Percentiles rank a stretch among this genome's conserved stretches.
phyloP scores from a whole-genome alignment of 1,139 yeast genomes.

The Geotrichum fermentans region DNA sequence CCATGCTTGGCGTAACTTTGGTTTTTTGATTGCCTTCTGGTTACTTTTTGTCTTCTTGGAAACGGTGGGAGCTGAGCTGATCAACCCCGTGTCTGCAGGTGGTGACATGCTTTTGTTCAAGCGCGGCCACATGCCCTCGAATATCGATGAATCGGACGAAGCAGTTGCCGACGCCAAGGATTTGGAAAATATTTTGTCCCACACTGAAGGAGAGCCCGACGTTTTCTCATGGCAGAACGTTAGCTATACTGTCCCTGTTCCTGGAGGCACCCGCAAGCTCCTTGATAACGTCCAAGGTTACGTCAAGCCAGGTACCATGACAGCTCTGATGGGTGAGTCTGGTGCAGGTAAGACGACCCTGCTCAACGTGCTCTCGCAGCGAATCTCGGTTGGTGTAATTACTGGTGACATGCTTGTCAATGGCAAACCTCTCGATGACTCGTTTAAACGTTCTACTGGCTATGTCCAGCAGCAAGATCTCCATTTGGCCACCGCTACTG shows the following conservation, averaged over 20 bases:
- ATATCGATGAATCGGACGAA: constrained; percentile 41
- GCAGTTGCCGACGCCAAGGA: constrained; percentile 44
- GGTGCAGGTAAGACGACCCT: constrained; percentile 65
- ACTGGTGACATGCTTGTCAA: constrained; percentile 60
- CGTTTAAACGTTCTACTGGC: constrained; percentile 57
- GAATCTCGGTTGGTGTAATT: constrained; percentile 52
- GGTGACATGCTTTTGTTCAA: constrained; percentile 41
- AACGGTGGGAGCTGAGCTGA: constrained; percentile 37
- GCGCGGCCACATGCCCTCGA: constrained; percentile 45
- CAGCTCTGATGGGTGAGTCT: constrained; percentile 61
- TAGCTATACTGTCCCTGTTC: constrained; percentile 46
- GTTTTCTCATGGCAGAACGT: constrained; percentile 47
- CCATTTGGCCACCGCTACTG: constrained; percentile 52
- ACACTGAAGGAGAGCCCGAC: constrained; percentile 37
- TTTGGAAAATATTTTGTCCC: constrained; percentile 38
- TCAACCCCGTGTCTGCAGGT: constrained; percentile 38
- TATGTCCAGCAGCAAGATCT: constrained; percentile 62
- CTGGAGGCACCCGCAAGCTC: constrained; percentile 44
- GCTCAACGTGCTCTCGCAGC: constrained; percentile 52
- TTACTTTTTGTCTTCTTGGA: constrained; percentile 36
- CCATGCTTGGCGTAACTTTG: constrained; percentile 41
- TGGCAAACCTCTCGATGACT: constrained; percentile 47
- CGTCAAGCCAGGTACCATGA: constrained; percentile 56
- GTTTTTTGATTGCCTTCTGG: constrained; percentile 37
- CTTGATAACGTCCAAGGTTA: constrained; percentile 57